Percentiles rank a stretch among this genome's conserved stretches.
These are phyloP conservation scores for Beta lomatogona DNA, from an alignment of 179 eudicot genomes.

Conservation along the genomic window DNA sequence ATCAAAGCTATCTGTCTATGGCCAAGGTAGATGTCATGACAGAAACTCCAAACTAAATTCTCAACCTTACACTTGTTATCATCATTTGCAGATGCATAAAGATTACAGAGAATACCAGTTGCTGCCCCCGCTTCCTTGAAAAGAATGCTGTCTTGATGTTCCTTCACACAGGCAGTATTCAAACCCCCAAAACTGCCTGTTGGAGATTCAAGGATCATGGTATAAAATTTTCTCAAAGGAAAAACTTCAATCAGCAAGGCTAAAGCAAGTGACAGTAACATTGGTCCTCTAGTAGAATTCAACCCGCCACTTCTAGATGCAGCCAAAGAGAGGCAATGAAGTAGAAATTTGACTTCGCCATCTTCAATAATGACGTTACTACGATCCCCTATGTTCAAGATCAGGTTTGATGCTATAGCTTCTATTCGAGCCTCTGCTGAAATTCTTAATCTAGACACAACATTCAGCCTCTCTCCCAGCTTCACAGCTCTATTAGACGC, in stretches of 20 bases:
- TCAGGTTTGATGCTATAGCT: constrained; percentile 50
- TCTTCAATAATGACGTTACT: constrained; percentile 25
- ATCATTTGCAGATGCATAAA: constrained; percentile 68
- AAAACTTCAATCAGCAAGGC: constrained; percentile 73
- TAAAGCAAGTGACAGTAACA: constrained; percentile 66
- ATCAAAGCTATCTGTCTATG: constrained; percentile 63
- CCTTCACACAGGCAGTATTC: constrained; percentile 41
- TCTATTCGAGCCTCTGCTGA: constrained; percentile 65
- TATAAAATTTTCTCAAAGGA: constrained; percentile 58
- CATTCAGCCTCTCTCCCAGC: constrained; percentile 30
- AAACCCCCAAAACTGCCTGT: constrained; percentile 20
- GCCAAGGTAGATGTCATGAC: constrained; percentile 62
- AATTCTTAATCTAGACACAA: constrained; percentile 40
- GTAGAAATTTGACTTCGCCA: constrained; percentile 42
- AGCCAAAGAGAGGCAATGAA: constrained; percentile 72
- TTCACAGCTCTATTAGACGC: constrained; percentile 53
- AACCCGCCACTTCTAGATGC: constrained; percentile 69
- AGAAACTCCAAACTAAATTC: constrained; percentile 69
- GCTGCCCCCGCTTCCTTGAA: constrained; percentile 94
- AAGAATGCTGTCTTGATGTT: constrained; percentile 52
- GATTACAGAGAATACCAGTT: constrained; percentile 78
- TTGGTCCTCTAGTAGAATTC: constrained; percentile 47
- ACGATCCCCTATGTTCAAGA: constrained; percentile 34
- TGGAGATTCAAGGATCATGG: constrained; percentile 43
- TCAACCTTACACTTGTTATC: constrained; percentile 61